Conservation (phyloP, 805 yeast genomes). For the Metschnikowia matae region DNA sequence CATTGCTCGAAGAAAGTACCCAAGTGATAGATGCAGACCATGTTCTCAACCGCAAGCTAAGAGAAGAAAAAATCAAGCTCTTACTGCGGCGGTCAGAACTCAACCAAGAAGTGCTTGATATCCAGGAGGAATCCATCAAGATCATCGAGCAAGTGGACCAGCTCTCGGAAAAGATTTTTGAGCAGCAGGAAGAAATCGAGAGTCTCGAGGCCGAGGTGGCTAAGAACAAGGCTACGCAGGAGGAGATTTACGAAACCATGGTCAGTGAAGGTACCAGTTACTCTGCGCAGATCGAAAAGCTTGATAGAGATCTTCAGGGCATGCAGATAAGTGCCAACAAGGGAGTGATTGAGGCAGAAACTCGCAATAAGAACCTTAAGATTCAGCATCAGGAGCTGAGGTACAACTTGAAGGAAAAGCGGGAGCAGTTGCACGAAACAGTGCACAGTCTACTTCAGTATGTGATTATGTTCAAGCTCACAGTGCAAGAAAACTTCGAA, state of each 20-base stretch:
- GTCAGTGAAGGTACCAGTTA: constrained; percentile 48
- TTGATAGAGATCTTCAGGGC: constrained; percentile 53
- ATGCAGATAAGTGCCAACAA: constrained; percentile 47
- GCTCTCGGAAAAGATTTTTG: constrained; percentile 50
- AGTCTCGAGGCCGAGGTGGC: constrained; percentile 53
- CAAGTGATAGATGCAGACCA: constrained; percentile 23
- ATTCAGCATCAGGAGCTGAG: constrained; percentile 50
- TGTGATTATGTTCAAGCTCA: constrained; percentile 61
- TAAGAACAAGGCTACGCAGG: constrained; percentile 49
- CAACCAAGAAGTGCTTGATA: constrained; percentile 40
- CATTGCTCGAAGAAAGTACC: constrained; percentile 8
- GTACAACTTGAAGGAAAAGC: constrained; percentile 43
- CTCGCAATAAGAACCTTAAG: constrained; percentile 45
- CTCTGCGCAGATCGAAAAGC: constrained; percentile 61
- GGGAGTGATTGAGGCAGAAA: constrained; percentile 45
- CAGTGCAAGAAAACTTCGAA: constrained; percentile 61
- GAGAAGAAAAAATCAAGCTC: constrained; percentile 42
- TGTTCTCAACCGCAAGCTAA: constrained; percentile 43
- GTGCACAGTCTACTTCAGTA: constrained; percentile 56
- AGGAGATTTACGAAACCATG: constrained; percentile 53
- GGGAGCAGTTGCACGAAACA: constrained; percentile 48
- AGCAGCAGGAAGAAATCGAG: constrained; percentile 55
- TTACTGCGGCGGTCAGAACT: constrained; percentile 31
- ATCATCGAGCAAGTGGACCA: constrained; percentile 58
- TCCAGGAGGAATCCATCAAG: constrained; percentile 55